These are phyloP conservation scores for Debaryomyces prosopidis DNA, from an alignment of 805 yeast species.

Conservation along the genomic window DNA sequence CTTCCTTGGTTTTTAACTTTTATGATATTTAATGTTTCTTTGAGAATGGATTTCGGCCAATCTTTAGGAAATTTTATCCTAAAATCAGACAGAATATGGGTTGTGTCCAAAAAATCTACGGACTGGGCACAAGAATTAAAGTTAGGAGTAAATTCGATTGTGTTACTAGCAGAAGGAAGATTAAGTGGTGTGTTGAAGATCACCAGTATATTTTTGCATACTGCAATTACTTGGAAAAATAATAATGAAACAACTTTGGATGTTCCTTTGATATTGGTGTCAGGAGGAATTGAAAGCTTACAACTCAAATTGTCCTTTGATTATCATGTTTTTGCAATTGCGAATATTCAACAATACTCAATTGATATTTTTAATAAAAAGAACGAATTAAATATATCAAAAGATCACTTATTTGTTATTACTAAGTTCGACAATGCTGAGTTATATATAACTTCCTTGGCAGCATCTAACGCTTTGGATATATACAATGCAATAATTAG, in stretches of 20 bases:
- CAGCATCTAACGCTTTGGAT: slow-evolving; percentile 81
- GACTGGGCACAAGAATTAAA: slow-evolving; percentile 73
- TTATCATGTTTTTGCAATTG: slow-evolving; percentile 78
- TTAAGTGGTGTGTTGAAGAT: slow-evolving; percentile 68
- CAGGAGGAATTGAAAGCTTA: slow-evolving; percentile 55
- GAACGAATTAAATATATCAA: slow-evolving; percentile 44
- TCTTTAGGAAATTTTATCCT: slow-evolving; percentile 70
- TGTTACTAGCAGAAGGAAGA: slow-evolving; percentile 69
- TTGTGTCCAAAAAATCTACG: slow-evolving; percentile 61
- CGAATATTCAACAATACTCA: slow-evolving; percentile 47
- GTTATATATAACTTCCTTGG: slow-evolving; percentile 75
- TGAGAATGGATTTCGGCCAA: slow-evolving; percentile 77
- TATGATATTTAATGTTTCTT: slow-evolving; percentile 49
- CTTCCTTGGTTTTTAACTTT: slow-evolving; percentile 75
- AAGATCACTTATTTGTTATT: slow-evolving; percentile 62
- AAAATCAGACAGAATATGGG: slow-evolving; percentile 62
- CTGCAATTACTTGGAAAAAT: slow-evolving; percentile 72
- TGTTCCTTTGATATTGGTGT: slow-evolving; percentile 67
- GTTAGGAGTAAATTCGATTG: slow-evolving; percentile 54
- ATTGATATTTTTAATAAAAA: slow-evolving; percentile 70
- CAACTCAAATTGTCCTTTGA: slow-evolving; percentile 73
- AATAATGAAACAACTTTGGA: slow-evolving; percentile 40
- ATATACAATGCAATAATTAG: slow-evolving; percentile 69
- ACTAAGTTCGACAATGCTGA: slow-evolving; percentile 53
- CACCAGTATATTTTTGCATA: slow-evolving; percentile 50